Evolutionary conservation across 768 basidiomycete species (phyloP).

Genomic region (Fistulinella prunicolor): DNA sequence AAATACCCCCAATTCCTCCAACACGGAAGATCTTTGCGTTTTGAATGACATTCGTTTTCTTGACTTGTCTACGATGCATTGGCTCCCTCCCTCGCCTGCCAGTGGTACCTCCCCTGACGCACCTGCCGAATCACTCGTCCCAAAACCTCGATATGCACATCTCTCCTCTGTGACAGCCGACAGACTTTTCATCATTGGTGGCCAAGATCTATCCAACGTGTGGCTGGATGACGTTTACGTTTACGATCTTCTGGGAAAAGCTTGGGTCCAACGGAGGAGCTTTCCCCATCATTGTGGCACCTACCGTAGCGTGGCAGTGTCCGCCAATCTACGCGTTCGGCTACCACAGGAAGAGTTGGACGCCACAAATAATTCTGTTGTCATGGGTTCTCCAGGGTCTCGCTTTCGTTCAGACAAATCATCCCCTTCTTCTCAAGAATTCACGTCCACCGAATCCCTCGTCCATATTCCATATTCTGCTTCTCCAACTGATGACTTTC

Average conservation of each 20-base stretch:
- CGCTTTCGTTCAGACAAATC: slow-evolving; percentile 54
- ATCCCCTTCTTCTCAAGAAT: slow-evolving; percentile 40
- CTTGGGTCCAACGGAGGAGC: slow-evolving; percentile 77
- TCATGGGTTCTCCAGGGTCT: slow-evolving; percentile 53
- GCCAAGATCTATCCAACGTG: slow-evolving; percentile 89
- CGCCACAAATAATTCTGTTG: slow-evolving; percentile 37
- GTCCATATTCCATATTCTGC: slow-evolving; percentile 77
- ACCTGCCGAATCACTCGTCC: slow-evolving; percentile 51
- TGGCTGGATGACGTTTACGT: slow-evolving; percentile 95
- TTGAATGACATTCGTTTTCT: slow-evolving; percentile 90
- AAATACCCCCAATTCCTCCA: slow-evolving; percentile 65
- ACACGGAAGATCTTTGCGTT: slow-evolving; percentile 84
- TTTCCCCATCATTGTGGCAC: slow-evolving; percentile 96
- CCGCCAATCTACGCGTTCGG: slow-evolving; percentile 65
- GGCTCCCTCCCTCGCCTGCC: slow-evolving; percentile 53
- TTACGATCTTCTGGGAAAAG: slow-evolving; percentile 68
- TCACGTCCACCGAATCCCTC: slow-evolving; percentile 57
- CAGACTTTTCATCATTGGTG: slow-evolving; percentile 88
- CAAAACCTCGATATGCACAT: slow-evolving; percentile 92
- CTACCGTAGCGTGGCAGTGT: slow-evolving; percentile 90
- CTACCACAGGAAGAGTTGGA: slow-evolving; percentile 60
- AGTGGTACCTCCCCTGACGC: slow-evolving; percentile 32
- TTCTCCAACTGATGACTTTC: slow-evolving; percentile 65
- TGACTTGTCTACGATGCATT: slow-evolving; percentile 65
- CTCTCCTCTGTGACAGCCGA: slow-evolving; percentile 84